Evolutionary conservation across 2,329 filamentous ascomycete genomes (phyloP), one percentile per base, ranked within the genome.

Genomic region (Penicillium psychrosexuale): DNA sequence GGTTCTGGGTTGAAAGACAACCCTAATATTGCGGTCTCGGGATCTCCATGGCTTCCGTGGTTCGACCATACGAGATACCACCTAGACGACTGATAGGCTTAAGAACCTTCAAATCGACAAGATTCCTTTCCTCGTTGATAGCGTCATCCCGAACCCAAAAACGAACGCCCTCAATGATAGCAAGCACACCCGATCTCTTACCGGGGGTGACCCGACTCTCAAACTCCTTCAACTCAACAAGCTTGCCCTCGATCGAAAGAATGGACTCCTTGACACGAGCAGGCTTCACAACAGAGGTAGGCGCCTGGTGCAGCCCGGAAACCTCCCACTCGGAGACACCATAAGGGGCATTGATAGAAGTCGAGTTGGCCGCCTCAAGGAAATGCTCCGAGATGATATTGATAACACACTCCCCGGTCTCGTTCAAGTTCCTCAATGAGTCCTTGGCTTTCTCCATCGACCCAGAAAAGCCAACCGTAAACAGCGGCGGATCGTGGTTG

Each of bases 121-220:
- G 65, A 61, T 85, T 90, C 67, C 79, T 82, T 8, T 91, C 86
- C 68, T 89, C 84, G 64, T 96, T 90, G 57, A 96, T 77, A 2
- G 91, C 91, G 75, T 97, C 93, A 70, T 95, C 90, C 50, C 92
- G 78, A 2, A 86, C 91, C 91, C 92, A 97, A 69, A 97, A 96
- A 28, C 87, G 81, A 33, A 89, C 86, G 0, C 91, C 93, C 75
- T 97, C 91, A 12, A 97, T 79, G 33, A 96, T 82, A 1, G 83
- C 88, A 59, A 96, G 68, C 4, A 88, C 86, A 1, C 87, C 85
- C 1, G 87, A 87, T 78, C 86, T 91, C 75, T 86, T 87, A 2
- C 89, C 91, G 0, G 88, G 87, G 2, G 76, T 84, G 0, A 79
- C 79, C 49, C 81, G 80, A 71, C 86, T 90, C 72, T 93, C 87